Evolutionary conservation across 1,284 basidiomycete genomes (phyloP).

Genomic region (Ceratobasidium sp.): DNA sequence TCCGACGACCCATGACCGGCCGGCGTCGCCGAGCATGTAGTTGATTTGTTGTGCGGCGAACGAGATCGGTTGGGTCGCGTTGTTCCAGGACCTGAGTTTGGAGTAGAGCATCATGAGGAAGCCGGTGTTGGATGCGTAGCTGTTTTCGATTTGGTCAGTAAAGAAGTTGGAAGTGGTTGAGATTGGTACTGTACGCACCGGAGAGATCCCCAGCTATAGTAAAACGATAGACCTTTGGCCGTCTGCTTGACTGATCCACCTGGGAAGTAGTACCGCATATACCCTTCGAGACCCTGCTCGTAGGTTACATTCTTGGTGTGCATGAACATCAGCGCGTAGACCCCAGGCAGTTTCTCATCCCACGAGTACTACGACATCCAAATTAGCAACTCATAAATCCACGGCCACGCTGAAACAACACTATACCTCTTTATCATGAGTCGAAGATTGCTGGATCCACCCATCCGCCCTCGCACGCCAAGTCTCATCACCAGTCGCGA

Average conservation of each 20-base stretch:
- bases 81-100: slow-evolving; percentile 41
- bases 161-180: background rate
- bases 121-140: slow-evolving; percentile 45
- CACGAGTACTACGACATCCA: slow-evolving; percentile 44
- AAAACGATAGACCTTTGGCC: slow-evolving; percentile 46
- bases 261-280: slow-evolving; percentile 44
- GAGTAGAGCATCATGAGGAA: slow-evolving; percentile 48
- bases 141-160: background rate
- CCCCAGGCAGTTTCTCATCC: slow-evolving; percentile 48
- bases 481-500: slow-evolving; percentile 46
- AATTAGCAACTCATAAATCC: background rate
- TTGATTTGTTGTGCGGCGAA: slow-evolving; percentile 47
- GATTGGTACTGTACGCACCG: slow-evolving; percentile 19
- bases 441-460: slow-evolving; percentile 43
- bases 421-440: slow-evolving; percentile 45
- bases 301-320: slow-evolving; percentile 47
- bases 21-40: slow-evolving; percentile 47
- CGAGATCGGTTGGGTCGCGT: slow-evolving; percentile 37
- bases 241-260: slow-evolving; percentile 47
- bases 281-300: slow-evolving; percentile 41
- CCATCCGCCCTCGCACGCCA: slow-evolving; percentile 41
- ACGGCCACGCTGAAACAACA: background rate
- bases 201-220: slow-evolving; percentile 47
- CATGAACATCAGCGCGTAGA: slow-evolving; percentile 40
- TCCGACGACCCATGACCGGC: slow-evolving; percentile 49